Base-by-base conservation (phyloP, 192 early-diverging fungal genomes). In the Rhizophagus prolifer region DNA sequence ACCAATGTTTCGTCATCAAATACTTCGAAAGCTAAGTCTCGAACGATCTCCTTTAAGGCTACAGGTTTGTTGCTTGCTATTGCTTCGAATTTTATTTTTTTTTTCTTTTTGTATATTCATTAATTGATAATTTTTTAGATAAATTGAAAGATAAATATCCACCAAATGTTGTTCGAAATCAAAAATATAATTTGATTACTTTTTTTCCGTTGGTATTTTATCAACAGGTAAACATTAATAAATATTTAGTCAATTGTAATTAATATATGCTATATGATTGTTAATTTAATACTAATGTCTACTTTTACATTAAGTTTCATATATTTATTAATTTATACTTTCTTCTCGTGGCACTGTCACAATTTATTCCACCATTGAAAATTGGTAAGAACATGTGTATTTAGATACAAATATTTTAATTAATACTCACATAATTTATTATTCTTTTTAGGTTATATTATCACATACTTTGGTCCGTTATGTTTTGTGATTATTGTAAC, bases 321-420 rank as follows among this genome's bases (percentile, higher is more conserved):
- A 93, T 95, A 75, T 96, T 98, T 78, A 95, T 97, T 85, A 97
- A 98, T 82, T 74, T 97, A 69, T 98, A 98, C 79, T 98, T 98
- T 79, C 82, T 98, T 70, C 84, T 96, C 10, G 95, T 98, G 13
- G 94, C 95, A 4, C 77, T 96, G 58, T 97, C 95, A 54, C 97
- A 98, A 85, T 91, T 98, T 79, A 87, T 97, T 38, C 94, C 94
- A 36, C 89, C 93, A 44, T 85, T 97, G 74, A 90, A 92, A 79
- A 92, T 94, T 73, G 92, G 91, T 90, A 86, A 77, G 75, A 36
- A 14, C 7, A 13, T 73, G 25, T 50, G n/a, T 59, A 59, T 60
- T 61, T 16, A 47, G 9, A 26, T 62, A 63, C 31, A 44, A 9
- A 65, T 64, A 44, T 23, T 14, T 28, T 9, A 25, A 9, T 61